These are phyloP conservation scores for Meredithiella fracta DNA, from an alignment of 2,329 filamentous ascomycete genomes.

Conservation along the genomic window DNA sequence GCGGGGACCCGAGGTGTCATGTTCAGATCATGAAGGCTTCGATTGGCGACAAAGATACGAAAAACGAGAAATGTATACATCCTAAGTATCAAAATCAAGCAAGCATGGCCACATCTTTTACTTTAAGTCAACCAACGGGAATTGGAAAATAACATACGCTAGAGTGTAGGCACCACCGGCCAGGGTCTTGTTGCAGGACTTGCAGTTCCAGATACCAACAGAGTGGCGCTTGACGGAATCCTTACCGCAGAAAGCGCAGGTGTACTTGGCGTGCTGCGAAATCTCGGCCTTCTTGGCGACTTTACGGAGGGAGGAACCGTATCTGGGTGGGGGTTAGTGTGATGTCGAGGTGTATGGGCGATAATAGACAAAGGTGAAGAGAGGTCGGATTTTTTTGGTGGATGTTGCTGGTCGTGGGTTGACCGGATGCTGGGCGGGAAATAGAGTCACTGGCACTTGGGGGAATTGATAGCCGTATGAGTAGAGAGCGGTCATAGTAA, in stretches of 20 bases:
- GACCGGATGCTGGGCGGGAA: no score
- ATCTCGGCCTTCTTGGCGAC: conserved; percentile 98
- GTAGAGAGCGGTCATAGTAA: no score
- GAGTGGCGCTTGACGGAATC: conserved; percentile 78
- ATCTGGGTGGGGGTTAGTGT: conserved; percentile 38
- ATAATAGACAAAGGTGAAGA: background rate
- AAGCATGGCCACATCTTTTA: background rate
- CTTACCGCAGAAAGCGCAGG: conserved; percentile 98
- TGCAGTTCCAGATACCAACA: conserved; percentile 95
- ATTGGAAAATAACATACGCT: conserved; percentile 52
- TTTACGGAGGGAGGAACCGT: conserved; percentile 98
- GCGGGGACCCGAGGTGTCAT: no score
- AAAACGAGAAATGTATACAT: background rate
- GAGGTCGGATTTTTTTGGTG: no score
- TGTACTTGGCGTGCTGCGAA: conserved; percentile 92
- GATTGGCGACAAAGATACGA: background rate
- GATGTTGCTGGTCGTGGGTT: no score
- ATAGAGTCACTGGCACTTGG: no score
- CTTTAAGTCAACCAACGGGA: background rate
- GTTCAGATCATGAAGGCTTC: no score
- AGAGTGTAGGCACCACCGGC: conserved; percentile 73
- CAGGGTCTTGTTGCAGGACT: conserved; percentile 82
- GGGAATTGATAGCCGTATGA: no score
- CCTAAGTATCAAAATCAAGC: background rate
- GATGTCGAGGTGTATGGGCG: background rate